Conservation (phyloP, 805 yeast genomes). For the Candida pini region DNA sequence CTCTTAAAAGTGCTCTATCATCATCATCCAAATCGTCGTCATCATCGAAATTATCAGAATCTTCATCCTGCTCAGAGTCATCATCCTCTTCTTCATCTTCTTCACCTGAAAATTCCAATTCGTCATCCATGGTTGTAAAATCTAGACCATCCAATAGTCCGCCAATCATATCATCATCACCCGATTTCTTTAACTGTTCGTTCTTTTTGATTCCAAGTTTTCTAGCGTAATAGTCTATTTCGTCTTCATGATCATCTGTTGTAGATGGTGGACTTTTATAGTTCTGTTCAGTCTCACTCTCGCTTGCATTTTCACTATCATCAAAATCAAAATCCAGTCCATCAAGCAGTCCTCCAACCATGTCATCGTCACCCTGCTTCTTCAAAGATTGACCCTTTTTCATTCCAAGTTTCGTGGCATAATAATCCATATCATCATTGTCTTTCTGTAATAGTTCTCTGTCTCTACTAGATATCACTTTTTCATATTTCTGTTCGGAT, state of each 20-base stretch:
- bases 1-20: slow-evolving; percentile 24
- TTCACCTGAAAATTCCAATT: slow-evolving; percentile 11
- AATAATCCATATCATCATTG: slow-evolving; percentile 75
- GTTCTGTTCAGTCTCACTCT: slow-evolving; percentile 36
- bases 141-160: slow-evolving; percentile 77
- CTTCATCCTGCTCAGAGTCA: slow-evolving; percentile 13
- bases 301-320: slow-evolving; percentile 31
- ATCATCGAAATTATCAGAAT: slow-evolving; percentile 27
- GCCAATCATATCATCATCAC: slow-evolving; percentile 72
- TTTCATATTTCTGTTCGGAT: slow-evolving; percentile 10
- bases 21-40: slow-evolving; percentile 28
- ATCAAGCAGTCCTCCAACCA: slow-evolving; percentile 76
- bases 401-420: slow-evolving; percentile 75
- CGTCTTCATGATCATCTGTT: slow-evolving; percentile 82
- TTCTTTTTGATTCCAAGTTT: slow-evolving; percentile 65
- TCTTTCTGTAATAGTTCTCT: slow-evolving; percentile 48
- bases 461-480: slow-evolving; percentile 37
- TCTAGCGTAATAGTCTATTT: slow-evolving; percentile 76
- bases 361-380: slow-evolving; percentile 61
- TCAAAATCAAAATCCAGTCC: slow-evolving; percentile 54
- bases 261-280: too few relatives aligned
- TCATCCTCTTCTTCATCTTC: slow-evolving; percentile 6
- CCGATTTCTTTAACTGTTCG: slow-evolving; percentile 42
- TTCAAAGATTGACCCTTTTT: slow-evolving; percentile 48
- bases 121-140: slow-evolving; percentile 22